phyloP scores from a whole-genome alignment of 768 basidiomycete genomes.

The Lentinula guzmanii region DNA sequence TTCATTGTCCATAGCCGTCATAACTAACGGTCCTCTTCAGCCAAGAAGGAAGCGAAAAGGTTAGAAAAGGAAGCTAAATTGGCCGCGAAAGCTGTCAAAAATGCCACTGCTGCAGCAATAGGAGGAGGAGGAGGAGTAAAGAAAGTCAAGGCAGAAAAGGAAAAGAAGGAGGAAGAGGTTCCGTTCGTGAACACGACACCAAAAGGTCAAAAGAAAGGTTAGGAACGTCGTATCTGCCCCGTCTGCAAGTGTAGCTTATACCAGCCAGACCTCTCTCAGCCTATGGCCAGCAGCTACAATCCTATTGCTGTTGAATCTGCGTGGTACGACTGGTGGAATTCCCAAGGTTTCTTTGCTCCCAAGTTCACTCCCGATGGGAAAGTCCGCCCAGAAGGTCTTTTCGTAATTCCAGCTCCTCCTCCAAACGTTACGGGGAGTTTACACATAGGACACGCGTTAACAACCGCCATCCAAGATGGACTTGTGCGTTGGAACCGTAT shows the following conservation, averaged over 20 bases:
- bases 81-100: slow-evolving; percentile 62
- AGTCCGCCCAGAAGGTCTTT: slow-evolving; percentile 57
- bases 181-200: slow-evolving; percentile 89
- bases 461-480: slow-evolving; percentile 85
- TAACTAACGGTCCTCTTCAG: slow-evolving; percentile 23
- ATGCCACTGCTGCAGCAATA: slow-evolving; percentile 32
- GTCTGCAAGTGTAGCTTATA: neutral
- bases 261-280: slow-evolving; percentile 66
- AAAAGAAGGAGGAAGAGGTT: slow-evolving; percentile 61
- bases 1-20: neutral
- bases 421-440: slow-evolving; percentile 96
- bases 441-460: slow-evolving; percentile 94
- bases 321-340: slow-evolving; percentile 98
- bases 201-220: slow-evolving; percentile 92
- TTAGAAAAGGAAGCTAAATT: slow-evolving; percentile 75
- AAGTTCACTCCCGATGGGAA: slow-evolving; percentile 51
- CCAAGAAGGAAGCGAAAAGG: slow-evolving; percentile 83
- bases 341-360: slow-evolving; percentile 87
- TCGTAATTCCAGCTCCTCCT: slow-evolving; percentile 87
- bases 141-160: slow-evolving; percentile 70
- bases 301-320: slow-evolving; percentile 91
- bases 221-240: slow-evolving; percentile 9
- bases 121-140: slow-evolving; percentile 41
- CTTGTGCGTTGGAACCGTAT: slow-evolving; percentile 96
- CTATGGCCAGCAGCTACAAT: slow-evolving; percentile 93